Conservation (phyloP, 2,329 filamentous ascomycete species). For the Pestalotiopsis sp. region DNA sequence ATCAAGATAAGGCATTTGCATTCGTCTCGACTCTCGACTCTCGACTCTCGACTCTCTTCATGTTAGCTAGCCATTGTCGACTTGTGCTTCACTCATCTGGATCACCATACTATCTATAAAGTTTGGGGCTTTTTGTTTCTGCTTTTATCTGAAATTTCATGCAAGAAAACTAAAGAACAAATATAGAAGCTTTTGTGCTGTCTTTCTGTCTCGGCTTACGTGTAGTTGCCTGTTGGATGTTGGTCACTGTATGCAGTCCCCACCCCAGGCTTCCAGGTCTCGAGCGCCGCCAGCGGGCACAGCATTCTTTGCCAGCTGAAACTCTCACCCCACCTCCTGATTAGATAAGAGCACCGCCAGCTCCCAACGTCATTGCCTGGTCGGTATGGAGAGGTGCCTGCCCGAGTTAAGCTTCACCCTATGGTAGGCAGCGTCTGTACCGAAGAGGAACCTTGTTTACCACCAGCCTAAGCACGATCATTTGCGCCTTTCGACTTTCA, state of each 20-base stretch:
- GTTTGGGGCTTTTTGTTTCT: too few relatives aligned
- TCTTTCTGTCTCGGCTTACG: too few relatives aligned
- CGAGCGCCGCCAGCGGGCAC: not conserved
- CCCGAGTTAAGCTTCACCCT: not conserved
- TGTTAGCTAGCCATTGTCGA: too few relatives aligned
- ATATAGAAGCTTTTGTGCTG: too few relatives aligned
- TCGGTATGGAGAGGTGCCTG: not conserved
- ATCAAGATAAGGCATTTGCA: too few relatives aligned
- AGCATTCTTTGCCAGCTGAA: not conserved
- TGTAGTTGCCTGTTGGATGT: too few relatives aligned
- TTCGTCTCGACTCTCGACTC: too few relatives aligned
- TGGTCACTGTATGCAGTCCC: not conserved
- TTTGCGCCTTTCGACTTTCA: not conserved
- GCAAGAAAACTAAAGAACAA: too few relatives aligned
- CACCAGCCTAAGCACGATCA: not conserved
- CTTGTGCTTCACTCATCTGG: too few relatives aligned
- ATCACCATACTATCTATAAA: too few relatives aligned
- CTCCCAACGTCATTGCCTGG: constrained; percentile 4
- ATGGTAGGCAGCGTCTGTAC: not conserved
- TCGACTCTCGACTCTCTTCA: too few relatives aligned
- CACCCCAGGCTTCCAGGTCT: not conserved
- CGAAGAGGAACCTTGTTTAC: not conserved
- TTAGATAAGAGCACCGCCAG: constrained; percentile 3
- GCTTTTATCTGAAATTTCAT: too few relatives aligned
- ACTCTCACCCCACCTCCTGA: not conserved